Evolutionary conservation across 2,329 filamentous ascomycete species (phyloP).

Genomic region (Ophiostoma australiae): DNA sequence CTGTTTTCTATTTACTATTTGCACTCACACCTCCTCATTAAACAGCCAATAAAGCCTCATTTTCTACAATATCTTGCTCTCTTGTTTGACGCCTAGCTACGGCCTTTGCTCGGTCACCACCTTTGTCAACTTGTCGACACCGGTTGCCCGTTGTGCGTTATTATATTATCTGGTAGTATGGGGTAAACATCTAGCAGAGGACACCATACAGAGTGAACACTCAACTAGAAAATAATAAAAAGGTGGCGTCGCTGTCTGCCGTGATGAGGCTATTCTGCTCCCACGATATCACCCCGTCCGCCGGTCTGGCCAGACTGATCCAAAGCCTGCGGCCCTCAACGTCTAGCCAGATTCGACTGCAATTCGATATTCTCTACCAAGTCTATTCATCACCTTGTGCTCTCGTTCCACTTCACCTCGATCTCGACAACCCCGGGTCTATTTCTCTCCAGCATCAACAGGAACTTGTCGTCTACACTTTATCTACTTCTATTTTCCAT

Average conservation of each 20-base stretch:
- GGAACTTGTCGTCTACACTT: background rate
- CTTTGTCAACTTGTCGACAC: background rate
- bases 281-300: background rate
- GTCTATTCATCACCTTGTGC: background rate
- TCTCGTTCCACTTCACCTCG: background rate
- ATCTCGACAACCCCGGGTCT: background rate
- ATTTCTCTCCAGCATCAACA: background rate
- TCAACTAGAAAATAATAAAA: background rate
- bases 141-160: background rate
- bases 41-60: background rate
- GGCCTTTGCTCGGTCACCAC: background rate
- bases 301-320: conserved; percentile 2
- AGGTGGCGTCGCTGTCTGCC: background rate
- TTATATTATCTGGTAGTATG: background rate
- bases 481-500: background rate
- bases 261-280: background rate
- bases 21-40: background rate
- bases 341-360: background rate
- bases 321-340: background rate
- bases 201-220: too few species aligned
- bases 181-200: background rate
- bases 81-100: background rate
- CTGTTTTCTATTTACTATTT: background rate
- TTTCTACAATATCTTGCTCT: background rate
- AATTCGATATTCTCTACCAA: background rate